Evolutionary conservation across 225 moss, liverwort and hornwort species (phyloP), one percentile per base, ranked within the genome.

Genomic region (Polytrichum formosum): DNA sequence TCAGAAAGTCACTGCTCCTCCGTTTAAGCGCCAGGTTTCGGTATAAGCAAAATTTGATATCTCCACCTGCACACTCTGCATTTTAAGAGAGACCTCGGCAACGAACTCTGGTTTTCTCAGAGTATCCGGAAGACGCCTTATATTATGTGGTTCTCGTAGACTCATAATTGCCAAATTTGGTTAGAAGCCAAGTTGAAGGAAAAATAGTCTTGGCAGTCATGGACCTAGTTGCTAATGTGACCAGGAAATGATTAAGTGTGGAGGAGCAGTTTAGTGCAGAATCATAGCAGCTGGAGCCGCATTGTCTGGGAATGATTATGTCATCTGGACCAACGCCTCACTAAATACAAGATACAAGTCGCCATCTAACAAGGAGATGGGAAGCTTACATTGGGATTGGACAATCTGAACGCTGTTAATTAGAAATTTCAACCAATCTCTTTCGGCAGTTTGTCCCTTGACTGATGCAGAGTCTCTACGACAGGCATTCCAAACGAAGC

Each of bases 401-500:
- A 30, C 28, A 6, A 7, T 13, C 56, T 56, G 58, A 26, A 59
- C 54, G 54, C 59, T 21, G 29, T 31, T 29, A 6, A 69, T 30
- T 53, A 13, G n/a, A 67, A 7, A 6, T 56, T 23, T 46, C 46
- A 46, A 46, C 25, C 19, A 30, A 20, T 30, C 6, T 29, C 10
- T 59, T 16, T 19, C 26, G 56, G 56, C 5, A 16, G 13, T 10
- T 67, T 70, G 28, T 33, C 28, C 61, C 62, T 65, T 65, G 63
- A 83, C 83, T 78, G 87, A 87, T 87, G 87, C 87, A 81, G 83
- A 87, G 78, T 83, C 80, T 83, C 80, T 70, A 61, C 37, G 72
- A 77, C 54, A 74, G 69, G 62, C 64, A 63, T 64, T 72, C 55
- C 59, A 64, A 74, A 76, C 66, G 61, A 75, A 82, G 82, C 69